Evolutionary conservation across 768 basidiomycete genomes (phyloP).

Genomic region (Tricholoma bakamatsutake): DNA sequence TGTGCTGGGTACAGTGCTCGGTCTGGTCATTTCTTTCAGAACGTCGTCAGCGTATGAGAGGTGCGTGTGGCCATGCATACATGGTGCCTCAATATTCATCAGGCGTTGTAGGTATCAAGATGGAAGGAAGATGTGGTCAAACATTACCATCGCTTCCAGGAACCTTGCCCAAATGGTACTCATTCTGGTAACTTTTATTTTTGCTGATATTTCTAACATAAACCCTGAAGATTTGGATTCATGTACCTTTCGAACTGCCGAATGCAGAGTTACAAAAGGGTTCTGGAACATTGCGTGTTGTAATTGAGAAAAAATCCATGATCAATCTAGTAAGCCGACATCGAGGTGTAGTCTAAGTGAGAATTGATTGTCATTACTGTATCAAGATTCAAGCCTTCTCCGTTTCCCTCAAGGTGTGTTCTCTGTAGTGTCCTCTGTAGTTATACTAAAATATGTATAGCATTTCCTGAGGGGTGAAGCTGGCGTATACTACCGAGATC

Average conservation of each 20-base stretch:
- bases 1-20: slow-evolving; percentile 69
- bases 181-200: neutral
- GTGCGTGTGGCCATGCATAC: slow-evolving; percentile 23
- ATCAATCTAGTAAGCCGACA: slow-evolving; percentile 49
- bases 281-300: slow-evolving; percentile 34
- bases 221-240: slow-evolving; percentile 45
- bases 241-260: slow-evolving; percentile 40
- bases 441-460: slow-evolving; percentile 20
- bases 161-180: slow-evolving; percentile 55
- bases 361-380: neutral
- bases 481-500: slow-evolving; percentile 69
- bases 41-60: slow-evolving; percentile 69
- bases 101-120: slow-evolving; percentile 46
- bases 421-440: neutral
- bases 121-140: slow-evolving; percentile 68
- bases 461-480: slow-evolving; percentile 64
- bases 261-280: slow-evolving; percentile 24
- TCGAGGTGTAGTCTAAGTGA: neutral
- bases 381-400: slow-evolving; percentile 60
- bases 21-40: slow-evolving; percentile 66
- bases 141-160: slow-evolving; percentile 48
- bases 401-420: slow-evolving; percentile 54
- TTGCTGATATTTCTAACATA: neutral
- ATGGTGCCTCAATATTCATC: neutral
- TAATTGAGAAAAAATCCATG: slow-evolving; percentile 73